A percentile compares a stretch with the other conserved stretches of the same genome.
phyloP scores from a whole-genome alignment of 2,329 filamentous ascomycete genomes.

The Xylogone sp. region DNA sequence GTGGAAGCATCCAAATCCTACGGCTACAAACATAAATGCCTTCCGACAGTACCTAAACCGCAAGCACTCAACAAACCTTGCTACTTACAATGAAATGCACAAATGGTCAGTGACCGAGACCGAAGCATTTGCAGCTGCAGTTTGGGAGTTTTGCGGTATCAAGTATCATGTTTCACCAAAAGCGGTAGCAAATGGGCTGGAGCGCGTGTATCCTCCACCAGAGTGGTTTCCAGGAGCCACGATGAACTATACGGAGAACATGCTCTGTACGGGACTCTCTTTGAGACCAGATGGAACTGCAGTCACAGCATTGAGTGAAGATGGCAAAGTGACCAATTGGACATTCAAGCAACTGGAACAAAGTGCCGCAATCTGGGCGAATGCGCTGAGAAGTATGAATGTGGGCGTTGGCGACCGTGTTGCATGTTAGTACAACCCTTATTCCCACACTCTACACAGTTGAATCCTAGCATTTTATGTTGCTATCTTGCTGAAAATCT shows the following conservation, averaged over 20 bases:
- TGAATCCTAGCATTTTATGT: too few relatives aligned
- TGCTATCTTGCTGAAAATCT: slow-evolving; percentile 42
- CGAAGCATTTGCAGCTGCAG: neutral
- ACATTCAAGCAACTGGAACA: neutral
- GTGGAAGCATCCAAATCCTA: neutral
- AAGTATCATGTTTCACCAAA: neutral
- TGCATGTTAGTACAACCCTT: neutral
- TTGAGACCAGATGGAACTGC: slow-evolving; percentile 56
- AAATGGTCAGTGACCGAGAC: neutral
- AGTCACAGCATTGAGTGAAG: slow-evolving; percentile 67
- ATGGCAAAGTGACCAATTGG: slow-evolving; percentile 35
- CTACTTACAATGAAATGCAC: neutral
- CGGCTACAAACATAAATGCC: neutral
- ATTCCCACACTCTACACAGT: neutral
- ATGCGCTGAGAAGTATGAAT: neutral
- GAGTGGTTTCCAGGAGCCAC: slow-evolving; percentile 69
- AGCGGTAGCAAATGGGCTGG: slow-evolving; percentile 60
- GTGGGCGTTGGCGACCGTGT: neutral
- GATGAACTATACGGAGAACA: slow-evolving; percentile 75
- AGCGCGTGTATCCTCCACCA: slow-evolving; percentile 65
- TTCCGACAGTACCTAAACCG: neutral
- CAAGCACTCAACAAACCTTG: neutral
- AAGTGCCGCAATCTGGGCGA: neutral
- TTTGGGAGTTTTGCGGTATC: neutral
- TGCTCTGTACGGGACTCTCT: slow-evolving; percentile 64